A percentile compares a stretch with the other conserved stretches of the same genome.
Evolutionary conservation across 768 basidiomycete genomes (phyloP).

Genomic region (Mycena latifolia): DNA sequence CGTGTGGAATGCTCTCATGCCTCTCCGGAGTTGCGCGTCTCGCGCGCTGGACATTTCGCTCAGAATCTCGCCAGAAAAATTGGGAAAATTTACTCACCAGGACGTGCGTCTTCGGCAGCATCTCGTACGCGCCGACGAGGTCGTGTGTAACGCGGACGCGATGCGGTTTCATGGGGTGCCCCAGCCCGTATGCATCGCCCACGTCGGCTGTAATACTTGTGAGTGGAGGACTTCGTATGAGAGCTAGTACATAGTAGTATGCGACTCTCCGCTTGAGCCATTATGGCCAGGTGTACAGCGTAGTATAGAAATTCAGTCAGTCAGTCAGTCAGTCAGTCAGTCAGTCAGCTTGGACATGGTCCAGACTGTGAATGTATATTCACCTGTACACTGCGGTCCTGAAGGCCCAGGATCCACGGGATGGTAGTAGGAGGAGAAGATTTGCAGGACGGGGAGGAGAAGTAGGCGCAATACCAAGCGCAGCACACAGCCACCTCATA

Average conservation of each 20-base stretch:
- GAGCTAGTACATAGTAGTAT: slow-evolving; percentile 76
- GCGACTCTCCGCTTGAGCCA: slow-evolving; percentile 80
- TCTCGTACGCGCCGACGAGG: slow-evolving; percentile 89
- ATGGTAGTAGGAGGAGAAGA: too few relatives aligned
- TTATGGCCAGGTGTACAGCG: too few relatives aligned
- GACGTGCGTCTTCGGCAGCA: slow-evolving; percentile 95
- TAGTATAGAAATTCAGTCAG: too few relatives aligned
- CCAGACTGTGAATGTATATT: too few relatives aligned
- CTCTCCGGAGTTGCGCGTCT: slow-evolving; percentile 71
- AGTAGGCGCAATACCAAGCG: too few relatives aligned
- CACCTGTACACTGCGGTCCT: too few relatives aligned
- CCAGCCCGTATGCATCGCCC: slow-evolving; percentile 84
- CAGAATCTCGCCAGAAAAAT: not conserved
- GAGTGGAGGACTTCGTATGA: too few relatives aligned
- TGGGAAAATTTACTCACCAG: slow-evolving; percentile 61
- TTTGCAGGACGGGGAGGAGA: too few relatives aligned
- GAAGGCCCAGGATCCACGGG: too few relatives aligned
- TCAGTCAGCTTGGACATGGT: too few relatives aligned
- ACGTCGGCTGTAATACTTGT: slow-evolving; percentile 66
- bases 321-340: too few relatives aligned
- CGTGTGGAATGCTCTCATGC: slow-evolving; percentile 96
- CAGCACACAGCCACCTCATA: too few relatives aligned
- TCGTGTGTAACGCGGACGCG: slow-evolving; percentile 95
- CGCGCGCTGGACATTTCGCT: not conserved
- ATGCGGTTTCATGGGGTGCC: slow-evolving; percentile 97